Percentiles rank a stretch among this genome's conserved stretches.
Evolutionary conservation across 2,329 filamentous ascomycete genomes (phyloP).

Genomic region (Clarireedia homoeocarpa): DNA sequence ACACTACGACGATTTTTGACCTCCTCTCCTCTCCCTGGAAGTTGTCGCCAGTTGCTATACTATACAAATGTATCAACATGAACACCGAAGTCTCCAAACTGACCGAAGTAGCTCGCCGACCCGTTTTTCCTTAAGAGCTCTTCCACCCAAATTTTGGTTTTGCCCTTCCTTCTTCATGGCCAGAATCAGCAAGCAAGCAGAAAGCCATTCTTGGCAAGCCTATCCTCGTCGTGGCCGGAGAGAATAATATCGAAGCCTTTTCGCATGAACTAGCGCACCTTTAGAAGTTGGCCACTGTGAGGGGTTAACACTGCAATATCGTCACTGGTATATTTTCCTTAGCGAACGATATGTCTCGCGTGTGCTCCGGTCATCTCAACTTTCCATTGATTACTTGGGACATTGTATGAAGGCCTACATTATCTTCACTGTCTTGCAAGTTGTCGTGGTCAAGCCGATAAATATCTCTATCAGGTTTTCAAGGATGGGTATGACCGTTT

Average conservation of each 20-base stretch:
- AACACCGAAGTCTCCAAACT: background rate
- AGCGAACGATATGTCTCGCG: constrained; percentile 56
- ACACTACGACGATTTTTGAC: constrained; percentile 51
- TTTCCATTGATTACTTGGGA: constrained; percentile 46
- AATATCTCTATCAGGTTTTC: background rate
- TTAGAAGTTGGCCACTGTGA: constrained; percentile 49
- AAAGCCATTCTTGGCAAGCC: constrained; percentile 16
- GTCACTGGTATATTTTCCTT: constrained; percentile 48
- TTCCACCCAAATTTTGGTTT: background rate
- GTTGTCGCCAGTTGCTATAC: constrained; percentile 59
- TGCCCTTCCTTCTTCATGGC: constrained; percentile 2
- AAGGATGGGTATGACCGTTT: background rate
- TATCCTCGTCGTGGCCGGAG: constrained; percentile 28
- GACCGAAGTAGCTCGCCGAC: constrained; percentile 23
- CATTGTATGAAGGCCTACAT: background rate
- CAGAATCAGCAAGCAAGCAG: background rate
- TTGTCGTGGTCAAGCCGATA: constrained; percentile 25
- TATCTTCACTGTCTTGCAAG: constrained; percentile 13
- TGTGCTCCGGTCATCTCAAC: constrained; percentile 54
- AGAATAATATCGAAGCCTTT: constrained; percentile 28
- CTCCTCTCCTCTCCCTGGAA: constrained; percentile 58
- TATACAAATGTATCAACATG: background rate
- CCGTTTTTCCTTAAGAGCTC: constrained; percentile 17
- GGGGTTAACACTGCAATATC: constrained; percentile 68
- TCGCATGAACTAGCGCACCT: constrained; percentile 17